Evolutionary conservation across 805 yeast genomes (phyloP).

Genomic region (Monosporozyma servazzii): DNA sequence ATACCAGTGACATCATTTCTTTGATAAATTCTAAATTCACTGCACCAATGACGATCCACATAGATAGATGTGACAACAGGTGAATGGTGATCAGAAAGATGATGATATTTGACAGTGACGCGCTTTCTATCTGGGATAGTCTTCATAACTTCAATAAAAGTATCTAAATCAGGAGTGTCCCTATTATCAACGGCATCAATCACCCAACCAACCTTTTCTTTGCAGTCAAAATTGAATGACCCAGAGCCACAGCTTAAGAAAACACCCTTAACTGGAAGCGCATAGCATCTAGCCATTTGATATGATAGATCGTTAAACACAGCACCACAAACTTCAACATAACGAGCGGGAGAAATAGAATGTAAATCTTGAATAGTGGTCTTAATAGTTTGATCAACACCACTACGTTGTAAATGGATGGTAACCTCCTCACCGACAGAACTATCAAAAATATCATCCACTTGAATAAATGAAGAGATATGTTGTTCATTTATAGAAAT

Average conservation of each 20-base stretch:
- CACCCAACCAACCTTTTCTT: constrained; percentile 69
- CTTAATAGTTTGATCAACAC: constrained; percentile 41
- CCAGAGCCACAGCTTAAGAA: constrained; percentile 71
- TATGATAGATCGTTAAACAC: constrained; percentile 78
- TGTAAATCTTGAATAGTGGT: constrained; percentile 69
- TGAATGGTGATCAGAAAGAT: constrained; percentile 71
- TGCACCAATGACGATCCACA: constrained; percentile 80
- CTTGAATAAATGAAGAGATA: constrained; percentile 62
- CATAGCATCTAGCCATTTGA: constrained; percentile 78
- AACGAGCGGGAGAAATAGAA: constrained; percentile 71
- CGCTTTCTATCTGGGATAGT: constrained; percentile 65
- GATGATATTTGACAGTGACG: constrained; percentile 64
- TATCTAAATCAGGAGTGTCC: constrained; percentile 64
- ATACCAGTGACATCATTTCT: constrained; percentile 48
- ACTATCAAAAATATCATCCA: constrained; percentile 76
- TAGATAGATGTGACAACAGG: constrained; percentile 56
- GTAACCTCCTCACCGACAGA: constrained; percentile 51
- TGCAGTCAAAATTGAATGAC: constrained; percentile 52
- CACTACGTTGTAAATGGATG: constrained; percentile 65
- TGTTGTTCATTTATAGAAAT: constrained; percentile 58
- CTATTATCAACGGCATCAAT: constrained; percentile 68
- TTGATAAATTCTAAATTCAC: constrained; percentile 60
- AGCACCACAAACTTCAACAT: constrained; percentile 78
- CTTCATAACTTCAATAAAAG: constrained; percentile 71
- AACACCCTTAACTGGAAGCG: constrained; percentile 79